Evolutionary conservation across 1,139 yeast genomes (phyloP).

Genomic region (Yamadazyma blattariae): DNA sequence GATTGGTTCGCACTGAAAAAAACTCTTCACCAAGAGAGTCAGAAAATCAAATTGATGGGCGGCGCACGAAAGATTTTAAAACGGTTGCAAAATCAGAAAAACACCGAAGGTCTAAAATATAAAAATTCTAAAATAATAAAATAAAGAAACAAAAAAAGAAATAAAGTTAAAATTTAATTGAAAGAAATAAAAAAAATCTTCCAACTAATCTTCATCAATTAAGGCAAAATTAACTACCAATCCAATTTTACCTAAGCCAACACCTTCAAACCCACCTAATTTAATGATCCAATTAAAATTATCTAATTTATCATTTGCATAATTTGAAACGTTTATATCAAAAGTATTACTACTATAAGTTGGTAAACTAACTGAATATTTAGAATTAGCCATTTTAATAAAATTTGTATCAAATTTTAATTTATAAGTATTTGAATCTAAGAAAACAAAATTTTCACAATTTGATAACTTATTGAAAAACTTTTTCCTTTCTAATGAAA

Average conservation of each 20-base stretch:
- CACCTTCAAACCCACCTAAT: constrained; percentile 37
- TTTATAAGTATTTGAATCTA: constrained; percentile 23
- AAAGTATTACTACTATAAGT: constrained; percentile 36
- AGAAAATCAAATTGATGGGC: no score
- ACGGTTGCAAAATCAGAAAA: no score
- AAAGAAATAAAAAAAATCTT: no score
- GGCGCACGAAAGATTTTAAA: no score
- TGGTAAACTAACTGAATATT: constrained; percentile 41
- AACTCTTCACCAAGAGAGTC: no score
- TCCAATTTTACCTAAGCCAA: constrained; percentile 34
- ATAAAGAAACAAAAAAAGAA: no score
- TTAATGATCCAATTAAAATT: constrained; percentile 47
- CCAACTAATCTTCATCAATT: constrained; percentile 36
- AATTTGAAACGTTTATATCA: constrained; percentile 38
- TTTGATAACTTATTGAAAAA: constrained; percentile 29
- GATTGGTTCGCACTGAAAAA: constrained; percentile 7
- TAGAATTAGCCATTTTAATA: constrained; percentile 40
- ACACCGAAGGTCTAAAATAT: no score
- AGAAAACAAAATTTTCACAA: constrained; percentile 31
- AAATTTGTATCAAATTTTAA: constrained; percentile 41
- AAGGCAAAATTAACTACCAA: constrained; percentile 40
- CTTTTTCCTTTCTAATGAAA: constrained; percentile 30
- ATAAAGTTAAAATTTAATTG: no score
- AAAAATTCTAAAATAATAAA: no score
- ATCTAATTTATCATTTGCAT: constrained; percentile 41